A percentile compares a stretch with the other conserved stretches of the same genome.
phyloP scores from a whole-genome alignment of 1,284 basidiomycete genomes.

The Cystobasidium sp. region DNA sequence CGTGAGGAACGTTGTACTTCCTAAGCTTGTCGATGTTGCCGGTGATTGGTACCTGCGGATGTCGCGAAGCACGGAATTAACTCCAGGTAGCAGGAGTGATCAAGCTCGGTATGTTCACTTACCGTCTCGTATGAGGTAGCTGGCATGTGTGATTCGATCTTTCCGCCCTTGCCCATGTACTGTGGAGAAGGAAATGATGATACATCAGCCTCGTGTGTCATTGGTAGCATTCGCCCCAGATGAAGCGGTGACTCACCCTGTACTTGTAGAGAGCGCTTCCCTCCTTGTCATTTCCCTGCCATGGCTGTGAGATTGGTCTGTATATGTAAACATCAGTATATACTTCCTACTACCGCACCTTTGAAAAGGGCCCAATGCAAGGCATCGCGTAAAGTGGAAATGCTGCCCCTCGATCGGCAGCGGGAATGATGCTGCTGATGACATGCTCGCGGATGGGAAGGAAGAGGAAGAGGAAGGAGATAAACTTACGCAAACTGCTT shows the following conservation, averaged over 20 bases:
- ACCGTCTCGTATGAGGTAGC: slow-evolving; percentile 37
- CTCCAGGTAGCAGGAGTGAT: not conserved
- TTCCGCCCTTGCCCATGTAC: slow-evolving; percentile 40
- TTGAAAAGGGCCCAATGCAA: too few species aligned
- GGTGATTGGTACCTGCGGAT: slow-evolving; percentile 23
- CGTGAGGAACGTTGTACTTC: slow-evolving; percentile 21
- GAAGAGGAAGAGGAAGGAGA: not conserved
- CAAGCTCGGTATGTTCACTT: not conserved
- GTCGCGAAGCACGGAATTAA: not conserved
- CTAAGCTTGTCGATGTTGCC: slow-evolving; percentile 39
- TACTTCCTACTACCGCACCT: too few species aligned
- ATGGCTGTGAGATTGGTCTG: slow-evolving; percentile 37
- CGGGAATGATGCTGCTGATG: too few species aligned
- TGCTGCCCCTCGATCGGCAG: too few species aligned
- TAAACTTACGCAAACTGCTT: slow-evolving; percentile 14
- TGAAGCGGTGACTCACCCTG: slow-evolving; percentile 18
- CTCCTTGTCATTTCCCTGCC: slow-evolving; percentile 33
- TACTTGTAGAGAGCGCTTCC: slow-evolving; percentile 43
- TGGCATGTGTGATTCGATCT: slow-evolving; percentile 26
- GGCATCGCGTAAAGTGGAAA: too few species aligned
- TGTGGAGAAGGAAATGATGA: not conserved
- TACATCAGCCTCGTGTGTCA: not conserved
- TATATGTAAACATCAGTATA: too few species aligned
- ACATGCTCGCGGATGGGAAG: too few species aligned
- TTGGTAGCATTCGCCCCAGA: too few species aligned